Base-by-base conservation (phyloP, 371 early-diverging fungal species). In the Circinella minor region DNA sequence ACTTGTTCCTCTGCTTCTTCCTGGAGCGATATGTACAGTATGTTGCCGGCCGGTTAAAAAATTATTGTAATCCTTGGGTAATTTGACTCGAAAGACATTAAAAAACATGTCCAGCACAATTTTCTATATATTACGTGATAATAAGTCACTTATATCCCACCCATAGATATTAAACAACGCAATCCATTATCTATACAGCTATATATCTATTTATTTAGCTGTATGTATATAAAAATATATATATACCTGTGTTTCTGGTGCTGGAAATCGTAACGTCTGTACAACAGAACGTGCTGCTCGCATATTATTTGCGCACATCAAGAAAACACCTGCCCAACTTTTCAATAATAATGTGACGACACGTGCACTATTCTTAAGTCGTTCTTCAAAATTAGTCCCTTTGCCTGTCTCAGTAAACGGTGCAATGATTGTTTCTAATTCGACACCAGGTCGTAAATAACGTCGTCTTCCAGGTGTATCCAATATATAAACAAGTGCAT, bases 271-370 rank as follows among this genome's bases (percentile, higher is more conserved):
- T 46, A 95, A 77, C 0, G 93, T 88, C 49, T 92, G 93, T 0
- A 96, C 90, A 17, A 96, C 82, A 0, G 93, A 90, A 54, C 86
- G 72, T 17, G 94, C 84, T 0, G 93, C 90, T 27, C 91, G 82
- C 80, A 89, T 87, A 63, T 92, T 84, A 66, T 93, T 90, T 4
- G 89, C 81, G 72, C 91, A 93, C 69, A 95, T 82, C 70, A 91
- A 92, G 46, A 94, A 85, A 0, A 93, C 70, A 70, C 92, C 93
- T 18, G 93, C 91, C 96, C 96, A 95, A 1, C 88, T 89, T 65
- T 89, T 86, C 18, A 95, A 67, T 63, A 94, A 77, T 3, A 84
- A 76, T 7, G 83, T 84, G 0, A 92, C 84, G 38, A 90, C 89
- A 39, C 81, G 84, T 3, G 89, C 84, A 66, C 89, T 86, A 15